Evolutionary conservation across 305 asterid species (phyloP).

Genomic region (Solanum hybrid): DNA sequence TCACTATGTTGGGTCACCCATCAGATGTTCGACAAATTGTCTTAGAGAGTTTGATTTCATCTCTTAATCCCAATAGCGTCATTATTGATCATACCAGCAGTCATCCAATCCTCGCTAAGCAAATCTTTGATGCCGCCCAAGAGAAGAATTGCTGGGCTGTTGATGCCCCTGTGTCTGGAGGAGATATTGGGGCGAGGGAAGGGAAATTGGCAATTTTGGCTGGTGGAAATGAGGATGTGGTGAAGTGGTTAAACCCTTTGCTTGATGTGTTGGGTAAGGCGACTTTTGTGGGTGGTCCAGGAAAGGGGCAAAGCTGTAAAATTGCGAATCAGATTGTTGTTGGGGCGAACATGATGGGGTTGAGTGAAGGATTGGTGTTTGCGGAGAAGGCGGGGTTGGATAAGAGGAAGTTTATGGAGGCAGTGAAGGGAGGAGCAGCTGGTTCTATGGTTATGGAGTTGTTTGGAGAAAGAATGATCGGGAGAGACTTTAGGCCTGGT

Average conservation of each 20-base stretch:
- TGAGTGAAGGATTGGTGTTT: slow-evolving; percentile 81
- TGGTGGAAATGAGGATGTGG: slow-evolving; percentile 52
- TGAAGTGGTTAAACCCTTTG: slow-evolving; percentile 61
- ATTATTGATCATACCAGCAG: slow-evolving; percentile 76
- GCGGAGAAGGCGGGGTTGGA: slow-evolving; percentile 74
- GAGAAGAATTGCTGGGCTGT: slow-evolving; percentile 37
- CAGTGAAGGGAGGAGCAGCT: slow-evolving; percentile 73
- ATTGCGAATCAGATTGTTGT: slow-evolving; percentile 73
- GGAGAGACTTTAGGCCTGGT: slow-evolving; percentile 63
- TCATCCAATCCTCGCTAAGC: slow-evolving; percentile 53
- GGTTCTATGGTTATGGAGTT: slow-evolving; percentile 79
- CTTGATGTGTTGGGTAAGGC: slow-evolving; percentile 53
- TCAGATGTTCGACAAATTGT: slow-evolving; percentile 64
- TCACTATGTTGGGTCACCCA: slow-evolving; percentile 86
- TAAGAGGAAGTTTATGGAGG: slow-evolving; percentile 47
- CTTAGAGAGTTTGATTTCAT: slow-evolving; percentile 37
- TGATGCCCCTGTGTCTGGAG: slow-evolving; percentile 89
- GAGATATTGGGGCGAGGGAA: slow-evolving; percentile 63
- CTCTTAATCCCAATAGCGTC: slow-evolving; percentile 36
- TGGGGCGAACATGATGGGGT: slow-evolving; percentile 54
- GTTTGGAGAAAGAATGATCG: slow-evolving; percentile 75
- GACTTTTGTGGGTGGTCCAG: slow-evolving; percentile 61
- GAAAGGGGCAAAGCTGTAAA: slow-evolving; percentile 79
- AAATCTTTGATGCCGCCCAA: slow-evolving; percentile 35
- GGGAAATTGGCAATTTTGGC: slow-evolving; percentile 73